Percentiles rank a stretch among this genome's conserved stretches.
phyloP scores from a whole-genome alignment of 2,329 filamentous ascomycete species.

The Orbilia quercus region DNA sequence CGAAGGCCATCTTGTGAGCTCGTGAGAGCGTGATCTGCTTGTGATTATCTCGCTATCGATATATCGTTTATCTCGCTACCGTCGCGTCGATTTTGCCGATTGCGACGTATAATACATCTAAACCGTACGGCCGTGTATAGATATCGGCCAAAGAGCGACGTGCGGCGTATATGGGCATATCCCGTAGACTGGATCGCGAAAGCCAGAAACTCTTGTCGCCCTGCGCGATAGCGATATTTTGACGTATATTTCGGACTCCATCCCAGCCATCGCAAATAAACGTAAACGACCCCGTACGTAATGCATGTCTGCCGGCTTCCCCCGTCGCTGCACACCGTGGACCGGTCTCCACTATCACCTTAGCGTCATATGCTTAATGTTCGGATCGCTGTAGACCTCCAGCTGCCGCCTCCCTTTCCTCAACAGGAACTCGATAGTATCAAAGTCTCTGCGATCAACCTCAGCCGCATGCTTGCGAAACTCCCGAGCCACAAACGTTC shows the following conservation, averaged over 20 bases:
- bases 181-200: background rate
- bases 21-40: slow-evolving; percentile 41
- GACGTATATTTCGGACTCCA: background rate
- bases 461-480: slow-evolving; percentile 75
- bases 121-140: too few relatives aligned
- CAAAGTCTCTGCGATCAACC: slow-evolving; percentile 85
- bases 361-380: slow-evolving; percentile 76
- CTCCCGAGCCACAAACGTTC: slow-evolving; percentile 70
- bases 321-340: background rate
- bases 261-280: background rate
- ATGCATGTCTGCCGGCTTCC: background rate
- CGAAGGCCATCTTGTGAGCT: slow-evolving; percentile 1
- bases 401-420: slow-evolving; percentile 84
- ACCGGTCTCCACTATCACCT: background rate
- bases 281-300: background rate
- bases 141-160: slow-evolving; percentile 9
- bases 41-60: slow-evolving; percentile 19
- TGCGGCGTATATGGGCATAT: background rate
- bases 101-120: slow-evolving; percentile 8
- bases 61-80: slow-evolving; percentile 5
- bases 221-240: background rate
- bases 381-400: slow-evolving; percentile 81
- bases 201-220: too few relatives aligned
- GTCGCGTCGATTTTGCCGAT: slow-evolving; percentile 35
- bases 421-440: slow-evolving; percentile 83